Percentiles rank a stretch among this genome's conserved stretches.
phyloP scores from a whole-genome alignment of 306 rosid genomes.

The Prunus mongolica region DNA sequence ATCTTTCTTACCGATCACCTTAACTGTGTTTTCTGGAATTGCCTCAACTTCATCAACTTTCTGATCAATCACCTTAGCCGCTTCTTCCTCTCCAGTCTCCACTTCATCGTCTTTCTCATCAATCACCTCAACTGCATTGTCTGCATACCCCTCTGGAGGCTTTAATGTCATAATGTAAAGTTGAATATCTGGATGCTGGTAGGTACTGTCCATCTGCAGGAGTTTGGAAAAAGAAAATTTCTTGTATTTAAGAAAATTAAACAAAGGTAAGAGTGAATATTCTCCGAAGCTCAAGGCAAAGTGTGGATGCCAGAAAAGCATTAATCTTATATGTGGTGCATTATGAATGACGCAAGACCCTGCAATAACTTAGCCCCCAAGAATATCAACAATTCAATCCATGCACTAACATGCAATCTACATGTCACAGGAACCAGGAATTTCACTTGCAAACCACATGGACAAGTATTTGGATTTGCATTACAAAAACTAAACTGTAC shows the following conservation, averaged over 20 bases:
- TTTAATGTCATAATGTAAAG: conserved; percentile 64
- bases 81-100: background rate
- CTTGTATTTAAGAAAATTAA: background rate
- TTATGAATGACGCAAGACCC: background rate
- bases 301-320: background rate
- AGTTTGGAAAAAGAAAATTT: background rate
- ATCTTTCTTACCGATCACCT: conserved; percentile 24
- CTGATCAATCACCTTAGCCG: background rate
- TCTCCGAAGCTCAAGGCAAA: background rate
- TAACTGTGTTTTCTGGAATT: conserved; percentile 19
- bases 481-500: conserved; percentile 27
- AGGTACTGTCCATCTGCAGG: conserved; percentile 85
- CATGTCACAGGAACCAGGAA: background rate
- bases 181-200: conserved; percentile 89
- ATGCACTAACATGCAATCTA: background rate
- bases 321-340: background rate
- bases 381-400: background rate
- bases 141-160: conserved; percentile 26
- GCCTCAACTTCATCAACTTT: conserved; percentile 22
- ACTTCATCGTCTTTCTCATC: conserved; percentile 31
- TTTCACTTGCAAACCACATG: background rate
- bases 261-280: background rate
- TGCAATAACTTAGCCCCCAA: background rate
- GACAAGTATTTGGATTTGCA: background rate
- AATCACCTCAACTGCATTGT: conserved; percentile 14